Evolutionary conservation across 192 early-diverging fungal genomes (phyloP), one percentile per base, ranked within the genome.

Genomic region (Mortierella alpina): DNA sequence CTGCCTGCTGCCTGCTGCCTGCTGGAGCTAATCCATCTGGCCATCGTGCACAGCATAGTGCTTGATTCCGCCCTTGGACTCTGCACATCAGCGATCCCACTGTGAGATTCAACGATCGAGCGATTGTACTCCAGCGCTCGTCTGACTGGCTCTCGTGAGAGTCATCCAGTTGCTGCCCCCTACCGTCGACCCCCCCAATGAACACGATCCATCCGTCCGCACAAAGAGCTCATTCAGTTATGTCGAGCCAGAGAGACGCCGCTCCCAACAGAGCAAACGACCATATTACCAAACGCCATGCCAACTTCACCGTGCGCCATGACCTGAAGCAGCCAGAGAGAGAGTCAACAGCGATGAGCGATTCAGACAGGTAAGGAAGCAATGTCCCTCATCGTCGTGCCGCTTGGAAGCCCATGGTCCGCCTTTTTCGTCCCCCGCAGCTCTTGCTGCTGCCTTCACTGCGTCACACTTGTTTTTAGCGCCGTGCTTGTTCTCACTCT

Each of bases 161-260:
- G 66, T 70, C 58, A 60, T 70, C 59, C 45, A 61, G 22, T 54
- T 13, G 49, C 49, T 70, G 50, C n/a, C 44, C 20, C n/a, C n/a
- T n/a, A 12, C n/a, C 48, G 0, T 40, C 13, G 31, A 31, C 31
- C 31, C 31, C 31, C 46, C 58, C 49, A 49, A 70, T 70, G 68
- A 70, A 70, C 68, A 70, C 68, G 68, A 70, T 70, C 59, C 68
- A 45, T 62, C 47, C 59, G 14, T 62, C 68, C 31, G 18, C 18
- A 15, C 66, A 58, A 42, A n/a, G 66, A 48, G 47, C 50, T 20
- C 66, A 59, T 59, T 54, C 63, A 45, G 2, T 51, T 9, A 68
- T 68, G 66, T 53, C 59, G 22, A 45, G 17, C 49, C 10, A 31
- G 17, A 70, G 61, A 50, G 48, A 60, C 55, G 18, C 59, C 53